Base-by-base conservation (phyloP, 805 yeast genomes). In the Yarrowia sp. region DNA sequence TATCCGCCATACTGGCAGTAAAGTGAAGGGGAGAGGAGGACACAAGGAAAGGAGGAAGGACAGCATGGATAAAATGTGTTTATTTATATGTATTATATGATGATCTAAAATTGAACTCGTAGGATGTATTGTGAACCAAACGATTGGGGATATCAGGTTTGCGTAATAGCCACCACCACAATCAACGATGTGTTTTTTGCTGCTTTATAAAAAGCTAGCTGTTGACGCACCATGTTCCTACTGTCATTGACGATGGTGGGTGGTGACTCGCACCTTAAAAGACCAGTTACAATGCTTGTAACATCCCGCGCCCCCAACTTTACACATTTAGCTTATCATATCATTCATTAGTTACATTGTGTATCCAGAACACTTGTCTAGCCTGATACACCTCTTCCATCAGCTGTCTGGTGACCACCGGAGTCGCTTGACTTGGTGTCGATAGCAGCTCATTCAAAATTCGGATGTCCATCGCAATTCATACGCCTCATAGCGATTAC, bases 401-500 rank as follows among this genome's bases (percentile, higher is more conserved):
- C 28, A 10, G 40, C 40, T 14, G 36, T 33, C 5, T 33, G 36
- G 36, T 33, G 36, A 17, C n/a, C n/a, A n/a, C n/a, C n/a, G n/a
- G n/a, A n/a, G n/a, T n/a, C n/a, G n/a, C n/a, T n/a, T n/a, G n/a
- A n/a, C n/a, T n/a, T n/a, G n/a, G n/a, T n/a, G n/a, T n/a, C n/a
- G n/a, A n/a, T n/a, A n/a, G n/a, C n/a, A n/a, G n/a, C n/a, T n/a
- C n/a, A n/a, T n/a, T n/a, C n/a, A n/a, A n/a, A n/a, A n/a, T n/a
- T n/a, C n/a, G n/a, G n/a, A n/a, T n/a, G n/a, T 41, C 28, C 12
- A 22, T 22, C 17, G 6, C 36, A 10, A n/a, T 1, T 17, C 35
- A 24, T 30, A 12, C 33, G 24, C 54, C 54, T 11, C 19, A 10
- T 12, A 21, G 4, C 19, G 21, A 16, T 16, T 54, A 88, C 71